Conservation (phyloP, 306 rosid genomes). For the Quillaja saponaria region DNA sequence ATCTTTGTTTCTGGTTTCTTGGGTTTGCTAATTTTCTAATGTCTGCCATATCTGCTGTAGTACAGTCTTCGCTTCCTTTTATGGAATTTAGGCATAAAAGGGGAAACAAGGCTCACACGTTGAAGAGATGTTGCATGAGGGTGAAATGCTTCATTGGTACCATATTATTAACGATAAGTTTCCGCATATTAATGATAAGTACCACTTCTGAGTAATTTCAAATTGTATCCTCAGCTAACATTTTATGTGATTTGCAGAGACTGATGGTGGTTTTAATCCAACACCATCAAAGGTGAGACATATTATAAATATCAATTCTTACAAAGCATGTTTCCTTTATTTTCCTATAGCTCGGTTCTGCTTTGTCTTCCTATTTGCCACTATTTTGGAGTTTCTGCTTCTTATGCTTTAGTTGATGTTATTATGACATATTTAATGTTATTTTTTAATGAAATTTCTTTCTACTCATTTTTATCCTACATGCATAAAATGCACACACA, state of each 20-base stretch:
- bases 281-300: constrained; percentile 52
- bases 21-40: background rate
- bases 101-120: constrained; percentile 36
- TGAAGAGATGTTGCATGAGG: constrained; percentile 56
- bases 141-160: constrained; percentile 75
- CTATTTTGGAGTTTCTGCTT: no score
- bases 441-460: no score
- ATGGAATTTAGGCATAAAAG: constrained; percentile 53
- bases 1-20: background rate
- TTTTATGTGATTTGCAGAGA: constrained; percentile 46
- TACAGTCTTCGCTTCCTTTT: constrained; percentile 57
- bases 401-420: no score
- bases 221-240: background rate
- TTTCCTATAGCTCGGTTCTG: no score
- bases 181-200: background rate
- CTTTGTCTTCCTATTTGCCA: no score
- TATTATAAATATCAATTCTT: background rate
- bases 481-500: no score
- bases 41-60: constrained; percentile 1
- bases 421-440: no score
- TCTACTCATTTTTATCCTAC: no score
- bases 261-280: constrained; percentile 72
- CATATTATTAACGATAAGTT: constrained; percentile 1
- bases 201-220: background rate
- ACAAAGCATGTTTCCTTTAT: no score